phyloP scores from a whole-genome alignment of 345 rosid genomes.

The Arabis hirsuta region DNA sequence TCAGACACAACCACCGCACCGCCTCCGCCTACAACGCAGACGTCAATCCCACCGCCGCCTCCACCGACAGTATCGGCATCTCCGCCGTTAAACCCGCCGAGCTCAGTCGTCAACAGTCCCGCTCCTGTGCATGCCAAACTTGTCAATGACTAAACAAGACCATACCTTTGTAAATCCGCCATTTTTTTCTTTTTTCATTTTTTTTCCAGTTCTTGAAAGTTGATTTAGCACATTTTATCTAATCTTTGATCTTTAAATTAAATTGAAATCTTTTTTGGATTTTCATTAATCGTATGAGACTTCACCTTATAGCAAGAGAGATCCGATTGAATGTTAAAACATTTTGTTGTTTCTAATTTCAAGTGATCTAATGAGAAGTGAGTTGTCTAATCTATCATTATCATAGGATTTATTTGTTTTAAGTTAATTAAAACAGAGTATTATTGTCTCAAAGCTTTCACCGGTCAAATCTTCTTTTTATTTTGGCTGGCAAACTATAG shows the following conservation, averaged over 20 bases:
- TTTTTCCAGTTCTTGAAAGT: conserved; percentile 20
- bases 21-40: conserved; percentile 36
- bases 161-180: conserved; percentile 34
- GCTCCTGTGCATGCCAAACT: conserved; percentile 63
- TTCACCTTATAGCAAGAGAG: conserved; percentile 5
- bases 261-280: background rate
- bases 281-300: conserved; percentile 4
- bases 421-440: conserved; percentile 19
- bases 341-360: background rate
- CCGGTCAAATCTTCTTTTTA: conserved; percentile 15
- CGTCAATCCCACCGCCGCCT: conserved; percentile 37
- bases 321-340: conserved; percentile 4
- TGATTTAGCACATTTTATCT: conserved; percentile 22
- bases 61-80: conserved; percentile 38
- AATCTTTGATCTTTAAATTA: conserved; percentile 11
- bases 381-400: conserved; percentile 26
- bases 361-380: conserved; percentile 2
- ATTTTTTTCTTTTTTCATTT: background rate
- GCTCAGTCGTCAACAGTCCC: conserved; percentile 53
- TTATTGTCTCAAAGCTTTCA: conserved; percentile 25
- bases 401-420: conserved; percentile 21
- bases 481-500: conserved; percentile 3
- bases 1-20: conserved; percentile 31
- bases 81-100: conserved; percentile 68
- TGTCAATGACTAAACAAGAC: conserved; percentile 28